These are phyloP conservation scores for Tolypocladium capitatum DNA, from an alignment of 2,329 filamentous ascomycete genomes.

Conservation along the genomic window DNA sequence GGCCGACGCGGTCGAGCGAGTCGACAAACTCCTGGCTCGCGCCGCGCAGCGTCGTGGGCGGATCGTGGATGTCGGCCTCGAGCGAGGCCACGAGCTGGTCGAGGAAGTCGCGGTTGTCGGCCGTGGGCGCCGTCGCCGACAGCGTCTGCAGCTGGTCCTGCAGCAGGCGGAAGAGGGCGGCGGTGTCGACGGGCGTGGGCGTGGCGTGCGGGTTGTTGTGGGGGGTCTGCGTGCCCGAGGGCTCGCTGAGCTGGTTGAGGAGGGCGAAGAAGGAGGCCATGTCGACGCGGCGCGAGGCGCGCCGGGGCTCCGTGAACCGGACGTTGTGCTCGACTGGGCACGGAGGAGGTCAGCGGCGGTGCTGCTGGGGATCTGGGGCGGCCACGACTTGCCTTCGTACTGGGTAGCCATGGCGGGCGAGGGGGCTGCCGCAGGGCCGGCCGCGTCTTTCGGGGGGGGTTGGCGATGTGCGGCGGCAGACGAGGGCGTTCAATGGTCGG, in stretches of 20 bases:
- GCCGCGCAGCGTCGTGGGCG: conserved; percentile 37
- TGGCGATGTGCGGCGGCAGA: background rate
- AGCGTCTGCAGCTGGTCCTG: conserved; percentile 44
- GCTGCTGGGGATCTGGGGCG: background rate
- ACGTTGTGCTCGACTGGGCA: conserved; percentile 51
- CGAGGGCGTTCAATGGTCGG: background rate
- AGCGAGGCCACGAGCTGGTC: conserved; percentile 32
- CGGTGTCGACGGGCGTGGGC: conserved; percentile 46
- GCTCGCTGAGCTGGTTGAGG: conserved; percentile 36
- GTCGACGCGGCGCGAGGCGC: conserved; percentile 40
- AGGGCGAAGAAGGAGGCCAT: conserved; percentile 51
- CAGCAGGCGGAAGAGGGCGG: conserved; percentile 43
- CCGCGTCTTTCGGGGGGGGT: background rate
- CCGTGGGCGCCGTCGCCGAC: conserved; percentile 33
- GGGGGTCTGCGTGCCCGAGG: conserved; percentile 17
- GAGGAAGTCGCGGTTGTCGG: conserved; percentile 36
- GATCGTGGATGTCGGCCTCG: conserved; percentile 36
- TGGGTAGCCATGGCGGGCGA: conserved; percentile 36
- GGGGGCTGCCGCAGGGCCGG: background rate
- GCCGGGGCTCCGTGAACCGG: conserved; percentile 25
- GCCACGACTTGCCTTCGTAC: conserved; percentile 34
- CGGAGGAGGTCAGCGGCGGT: conserved; percentile 1
- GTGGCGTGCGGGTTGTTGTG: conserved; percentile 42
- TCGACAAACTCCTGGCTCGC: conserved; percentile 48
- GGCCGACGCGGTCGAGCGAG: conserved; percentile 41